Percentiles rank a stretch among this genome's conserved stretches.
These are phyloP conservation scores for Decorospora gaudefroyi DNA, from an alignment of 2,329 filamentous ascomycete genomes.

Conservation along the genomic window DNA sequence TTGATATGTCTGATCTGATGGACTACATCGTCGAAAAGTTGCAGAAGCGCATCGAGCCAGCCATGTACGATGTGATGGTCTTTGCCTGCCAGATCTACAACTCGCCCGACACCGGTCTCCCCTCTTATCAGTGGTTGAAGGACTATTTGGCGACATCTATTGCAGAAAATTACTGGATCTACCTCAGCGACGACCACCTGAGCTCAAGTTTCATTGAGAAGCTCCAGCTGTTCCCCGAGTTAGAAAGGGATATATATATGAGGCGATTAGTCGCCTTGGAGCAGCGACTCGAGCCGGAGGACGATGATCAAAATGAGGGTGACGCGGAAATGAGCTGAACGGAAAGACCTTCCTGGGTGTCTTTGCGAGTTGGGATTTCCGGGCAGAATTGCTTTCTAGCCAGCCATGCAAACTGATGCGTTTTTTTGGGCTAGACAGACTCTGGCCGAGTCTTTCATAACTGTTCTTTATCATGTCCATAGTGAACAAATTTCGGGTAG, in stretches of 20 bases:
- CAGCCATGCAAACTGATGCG: no score
- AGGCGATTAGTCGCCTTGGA: conserved; percentile 3
- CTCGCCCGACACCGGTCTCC: not conserved
- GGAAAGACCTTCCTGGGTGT: not conserved
- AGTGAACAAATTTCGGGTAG: no score
- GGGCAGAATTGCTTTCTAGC: no score
- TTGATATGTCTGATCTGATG: conserved; percentile 35
- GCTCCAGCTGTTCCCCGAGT: conserved; percentile 20
- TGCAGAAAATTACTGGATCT: conserved; percentile 27
- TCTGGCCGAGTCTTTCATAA: no score
- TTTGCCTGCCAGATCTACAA: conserved; percentile 27
- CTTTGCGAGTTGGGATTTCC: not conserved
- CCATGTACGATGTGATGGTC: conserved; percentile 14
- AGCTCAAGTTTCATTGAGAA: conserved; percentile 11
- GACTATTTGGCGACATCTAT: conserved; percentile 22
- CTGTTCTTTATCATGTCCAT: no score
- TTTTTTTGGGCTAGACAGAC: no score
- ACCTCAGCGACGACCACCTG: conserved; percentile 17
- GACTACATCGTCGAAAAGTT: conserved; percentile 34
- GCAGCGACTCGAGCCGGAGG: not conserved
- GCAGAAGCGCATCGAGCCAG: not conserved
- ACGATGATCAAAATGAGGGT: not conserved
- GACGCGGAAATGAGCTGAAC: not conserved
- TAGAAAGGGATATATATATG: conserved; percentile 21
- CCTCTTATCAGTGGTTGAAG: conserved; percentile 14